Evolutionary conservation across 106 monocot genomes (phyloP).

Genomic region (Triglochin maritima): DNA sequence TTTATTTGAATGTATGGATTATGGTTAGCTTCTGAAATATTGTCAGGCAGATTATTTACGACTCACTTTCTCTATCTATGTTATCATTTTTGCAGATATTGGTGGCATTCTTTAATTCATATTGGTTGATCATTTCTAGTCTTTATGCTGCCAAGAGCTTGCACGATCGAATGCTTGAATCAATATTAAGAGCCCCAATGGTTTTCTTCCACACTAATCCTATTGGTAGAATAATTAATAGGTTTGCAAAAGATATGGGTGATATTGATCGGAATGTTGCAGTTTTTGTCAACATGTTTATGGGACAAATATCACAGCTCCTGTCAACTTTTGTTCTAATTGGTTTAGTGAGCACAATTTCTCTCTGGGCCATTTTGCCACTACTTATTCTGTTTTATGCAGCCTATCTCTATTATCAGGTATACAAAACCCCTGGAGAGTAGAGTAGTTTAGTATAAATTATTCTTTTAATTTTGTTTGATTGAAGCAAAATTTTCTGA

Average conservation of each 20-base stretch:
- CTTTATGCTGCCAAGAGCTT: slow-evolving; percentile 84
- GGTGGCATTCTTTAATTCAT: slow-evolving; percentile 55
- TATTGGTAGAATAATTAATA: slow-evolving; percentile 88
- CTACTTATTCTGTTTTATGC: slow-evolving; percentile 95
- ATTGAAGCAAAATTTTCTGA: too few relatives aligned
- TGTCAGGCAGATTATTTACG: background rate
- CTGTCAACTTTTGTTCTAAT: slow-evolving; percentile 97
- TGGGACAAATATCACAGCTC: slow-evolving; percentile 85
- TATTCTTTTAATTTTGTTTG: too few relatives aligned
- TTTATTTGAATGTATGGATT: background rate
- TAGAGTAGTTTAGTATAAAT: too few relatives aligned
- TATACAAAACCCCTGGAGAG: slow-evolving; percentile 7
- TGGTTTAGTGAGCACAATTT: slow-evolving; percentile 86
- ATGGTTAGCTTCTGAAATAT: background rate
- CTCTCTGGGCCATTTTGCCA: slow-evolving; percentile 99
- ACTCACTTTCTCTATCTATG: background rate
- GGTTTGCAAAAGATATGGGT: slow-evolving; percentile 94
- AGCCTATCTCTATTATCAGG: slow-evolving; percentile 97
- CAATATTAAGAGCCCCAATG: slow-evolving; percentile 95
- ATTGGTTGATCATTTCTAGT: slow-evolving; percentile 90
- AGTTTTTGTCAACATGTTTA: slow-evolving; percentile 72
- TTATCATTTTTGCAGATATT: background rate
- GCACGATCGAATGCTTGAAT: slow-evolving; percentile 84
- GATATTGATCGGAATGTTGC: slow-evolving; percentile 93
- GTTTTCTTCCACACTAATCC: slow-evolving; percentile 98